Evolutionary conservation across 2,329 filamentous ascomycete genomes (phyloP), one percentile per base, ranked within the genome.

Genomic region (Boeremia exigua): DNA sequence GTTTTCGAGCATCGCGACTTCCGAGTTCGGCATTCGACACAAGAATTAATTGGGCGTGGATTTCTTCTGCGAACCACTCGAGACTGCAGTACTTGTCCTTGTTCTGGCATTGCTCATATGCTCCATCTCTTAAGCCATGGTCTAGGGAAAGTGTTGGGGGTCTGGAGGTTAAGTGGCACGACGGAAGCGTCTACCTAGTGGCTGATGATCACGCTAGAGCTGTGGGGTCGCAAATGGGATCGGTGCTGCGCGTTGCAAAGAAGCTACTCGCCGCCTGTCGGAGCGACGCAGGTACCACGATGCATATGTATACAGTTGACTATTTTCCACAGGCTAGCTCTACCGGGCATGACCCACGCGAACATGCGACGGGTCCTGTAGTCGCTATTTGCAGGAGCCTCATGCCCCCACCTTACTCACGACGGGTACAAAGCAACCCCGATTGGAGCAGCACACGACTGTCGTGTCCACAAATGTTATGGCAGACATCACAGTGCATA

Each of bases 1-100:
- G 73, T 75, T 58, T 75, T 75, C n/a, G 69, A 73, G 58, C 73
- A 75, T 54, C 72, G 66, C 54, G 68, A 72, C 57, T 75, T 75
- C 30, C 73, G 69, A 34, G 72, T 74, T 52, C 73, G 71, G 57
- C 73, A 75, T 56, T 75, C 73, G 55, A 75, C 70, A 56, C 73
- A 75, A 17, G 69, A 73, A 63, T 75, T 75, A 56, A 75, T 75
- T 36, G 73, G 72, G 32, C 73, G 66, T 63, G 73, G 73, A 61
- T 75, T 75, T 60, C 73, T 66, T 58, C 73, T 61, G 51, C 73
- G 71, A 54, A 75, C 73, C 61, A 75, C 70, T 67, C 73, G 63
- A 58, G 71, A 74, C 66, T 75, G 73, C 61, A 73, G 60, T 54
- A 70, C 63, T 63, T 69, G 61, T 52, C 62, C 64, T 72, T 68